Conservation (phyloP, 2,329 filamentous ascomycete genomes). For the Verruconis gallopava region DNA sequence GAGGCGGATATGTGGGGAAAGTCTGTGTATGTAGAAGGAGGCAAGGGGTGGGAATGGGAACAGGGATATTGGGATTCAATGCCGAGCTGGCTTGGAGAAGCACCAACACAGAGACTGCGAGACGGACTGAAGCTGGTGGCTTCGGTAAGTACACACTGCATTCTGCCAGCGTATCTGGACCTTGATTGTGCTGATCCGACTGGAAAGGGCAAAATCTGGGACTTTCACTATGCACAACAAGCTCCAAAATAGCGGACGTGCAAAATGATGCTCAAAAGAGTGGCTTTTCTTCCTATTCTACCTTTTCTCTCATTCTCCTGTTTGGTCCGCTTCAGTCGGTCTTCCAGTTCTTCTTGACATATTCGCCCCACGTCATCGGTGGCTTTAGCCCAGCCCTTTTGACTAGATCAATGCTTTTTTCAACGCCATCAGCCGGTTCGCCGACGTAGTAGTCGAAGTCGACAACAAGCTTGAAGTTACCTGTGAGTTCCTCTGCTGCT, state of each 20-base stretch:
- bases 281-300: background rate
- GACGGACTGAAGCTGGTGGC: conserved; percentile 2
- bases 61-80: conserved; percentile 5
- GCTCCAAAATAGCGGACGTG: background rate
- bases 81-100: conserved; percentile 6
- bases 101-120: conserved; percentile 14
- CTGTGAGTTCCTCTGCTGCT: conserved; percentile 36
- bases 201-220: background rate
- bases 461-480: conserved; percentile 41
- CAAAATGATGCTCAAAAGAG: too few relatives aligned
- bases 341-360: conserved; percentile 12
- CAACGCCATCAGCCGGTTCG: conserved; percentile 27
- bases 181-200: background rate
- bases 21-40: conserved; percentile 9
- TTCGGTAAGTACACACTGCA: too few relatives aligned
- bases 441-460: conserved; percentile 42
- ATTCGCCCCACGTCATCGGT: conserved; percentile 32
- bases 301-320: background rate
- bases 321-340: too few relatives aligned
- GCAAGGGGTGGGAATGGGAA: conserved; percentile 6
- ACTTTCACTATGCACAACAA: background rate
- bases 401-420: conserved; percentile 23
- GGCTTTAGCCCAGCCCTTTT: conserved; percentile 16
- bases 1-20: conserved; percentile 1
- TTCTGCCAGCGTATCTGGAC: too few relatives aligned